A percentile compares a stretch with the other conserved stretches of the same genome.
phyloP scores from a whole-genome alignment of 345 rosid genomes.

The Gynandropsis gynandra region DNA sequence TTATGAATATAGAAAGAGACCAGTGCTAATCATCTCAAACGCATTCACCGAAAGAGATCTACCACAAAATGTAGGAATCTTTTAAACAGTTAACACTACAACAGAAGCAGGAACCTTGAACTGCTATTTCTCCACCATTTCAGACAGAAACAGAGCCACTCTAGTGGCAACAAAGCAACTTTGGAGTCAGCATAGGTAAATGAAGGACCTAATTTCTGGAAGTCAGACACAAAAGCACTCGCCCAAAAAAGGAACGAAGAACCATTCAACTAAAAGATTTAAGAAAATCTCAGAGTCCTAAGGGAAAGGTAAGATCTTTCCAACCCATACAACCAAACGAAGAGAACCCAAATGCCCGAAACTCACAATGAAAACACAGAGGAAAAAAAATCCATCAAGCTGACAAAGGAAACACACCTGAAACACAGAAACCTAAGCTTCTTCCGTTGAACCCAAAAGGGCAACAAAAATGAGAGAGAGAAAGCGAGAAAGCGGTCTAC shows the following conservation, averaged over 20 bases:
- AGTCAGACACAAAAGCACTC: too few relatives aligned
- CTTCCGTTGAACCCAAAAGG: slow-evolving; percentile 4
- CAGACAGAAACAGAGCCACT: background rate
- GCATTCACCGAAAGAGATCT: background rate
- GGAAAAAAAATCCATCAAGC: background rate
- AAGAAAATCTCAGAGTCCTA: slow-evolving; percentile 19
- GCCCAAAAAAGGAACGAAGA: background rate
- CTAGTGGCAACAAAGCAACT: background rate
- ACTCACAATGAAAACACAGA: slow-evolving; percentile 4
- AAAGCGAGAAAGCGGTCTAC: slow-evolving; percentile 2
- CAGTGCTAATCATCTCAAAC: background rate
- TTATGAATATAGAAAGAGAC: too few relatives aligned
- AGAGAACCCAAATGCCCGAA: slow-evolving; percentile 12
- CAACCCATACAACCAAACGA: slow-evolving; percentile 16
- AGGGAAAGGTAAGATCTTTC: slow-evolving; percentile 13
- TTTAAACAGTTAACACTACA: slow-evolving; percentile 1
- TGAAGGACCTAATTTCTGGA: too few relatives aligned
- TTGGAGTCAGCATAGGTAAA: too few relatives aligned
- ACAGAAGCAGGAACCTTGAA: background rate
- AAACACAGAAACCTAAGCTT: slow-evolving; percentile 14
- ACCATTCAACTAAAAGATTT: background rate
- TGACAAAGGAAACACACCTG: slow-evolving; percentile 5
- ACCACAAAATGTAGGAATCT: background rate
- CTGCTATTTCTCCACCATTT: background rate
- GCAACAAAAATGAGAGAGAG: background rate